These are phyloP conservation scores for Neospora caninum DNA, from an alignment of 169 alveolate genomes.

Conservation along the genomic window DNA sequence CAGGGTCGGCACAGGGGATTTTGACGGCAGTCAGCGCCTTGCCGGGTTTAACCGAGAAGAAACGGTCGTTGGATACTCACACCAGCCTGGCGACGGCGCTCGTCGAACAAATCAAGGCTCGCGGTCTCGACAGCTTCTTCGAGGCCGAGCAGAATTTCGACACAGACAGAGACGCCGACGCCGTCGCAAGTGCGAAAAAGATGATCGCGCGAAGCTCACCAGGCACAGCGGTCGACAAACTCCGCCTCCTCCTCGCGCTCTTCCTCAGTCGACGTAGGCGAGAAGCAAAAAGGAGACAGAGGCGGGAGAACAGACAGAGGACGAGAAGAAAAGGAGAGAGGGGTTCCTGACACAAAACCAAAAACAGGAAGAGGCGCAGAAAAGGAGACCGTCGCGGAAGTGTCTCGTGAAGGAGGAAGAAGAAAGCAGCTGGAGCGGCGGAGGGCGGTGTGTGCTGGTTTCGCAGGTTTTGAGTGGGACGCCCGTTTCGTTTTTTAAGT, in stretches of 20 bases:
- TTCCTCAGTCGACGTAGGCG: slow-evolving; percentile 34
- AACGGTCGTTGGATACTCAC: slow-evolving; percentile 75
- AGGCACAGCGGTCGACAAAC: slow-evolving; percentile 31
- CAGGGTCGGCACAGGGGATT: slow-evolving; percentile 37
- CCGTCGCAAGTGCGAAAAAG: neutral
- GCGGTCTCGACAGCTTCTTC: slow-evolving; percentile 48
- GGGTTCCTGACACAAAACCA: too few species aligned
- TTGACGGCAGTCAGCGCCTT: slow-evolving; percentile 70
- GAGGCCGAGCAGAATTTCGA: slow-evolving; percentile 40
- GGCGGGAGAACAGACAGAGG: neutral
- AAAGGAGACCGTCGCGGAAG: too few species aligned
- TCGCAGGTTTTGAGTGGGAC: too few species aligned
- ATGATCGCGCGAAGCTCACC: neutral
- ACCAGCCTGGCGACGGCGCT: slow-evolving; percentile 76
- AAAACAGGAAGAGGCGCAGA: too few species aligned
- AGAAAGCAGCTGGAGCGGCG: too few species aligned
- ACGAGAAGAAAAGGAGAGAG: too few species aligned
- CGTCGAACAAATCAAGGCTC: slow-evolving; percentile 15
- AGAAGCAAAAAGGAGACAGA: neutral
- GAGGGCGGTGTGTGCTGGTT: too few species aligned
- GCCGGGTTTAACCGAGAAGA: slow-evolving; percentile 76
- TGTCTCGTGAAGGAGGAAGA: too few species aligned
- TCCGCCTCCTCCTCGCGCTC: slow-evolving; percentile 50
- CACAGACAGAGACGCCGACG: slow-evolving; percentile 38
- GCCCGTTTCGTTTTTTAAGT: too few species aligned